These are phyloP conservation scores for Serpula lacrymans DNA, from an alignment of 768 basidiomycete species.

Conservation along the genomic window DNA sequence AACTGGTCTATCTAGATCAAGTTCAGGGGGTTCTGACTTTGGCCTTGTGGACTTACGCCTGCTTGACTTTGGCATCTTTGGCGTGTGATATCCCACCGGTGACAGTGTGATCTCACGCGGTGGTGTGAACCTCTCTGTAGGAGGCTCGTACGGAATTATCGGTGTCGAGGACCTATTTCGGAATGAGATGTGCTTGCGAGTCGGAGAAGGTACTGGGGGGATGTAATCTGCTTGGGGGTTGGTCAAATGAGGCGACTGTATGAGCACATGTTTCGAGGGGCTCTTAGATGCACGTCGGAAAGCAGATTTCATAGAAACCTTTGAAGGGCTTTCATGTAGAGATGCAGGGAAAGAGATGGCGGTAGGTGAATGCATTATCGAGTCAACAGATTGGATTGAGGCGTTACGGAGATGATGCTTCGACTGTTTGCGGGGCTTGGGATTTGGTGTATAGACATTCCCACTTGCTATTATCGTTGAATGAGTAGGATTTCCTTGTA, in stretches of 20 bases:
- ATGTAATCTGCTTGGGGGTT: slow-evolving; percentile 51
- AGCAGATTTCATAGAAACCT: slow-evolving; percentile 21
- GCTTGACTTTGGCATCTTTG: slow-evolving; percentile 33
- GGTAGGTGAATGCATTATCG: slow-evolving; percentile 15
- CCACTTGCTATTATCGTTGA: no score
- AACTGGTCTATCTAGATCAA: slow-evolving; percentile 55
- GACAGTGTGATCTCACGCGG: slow-evolving; percentile 57
- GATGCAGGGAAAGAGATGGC: slow-evolving; percentile 23
- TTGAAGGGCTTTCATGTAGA: slow-evolving; percentile 15
- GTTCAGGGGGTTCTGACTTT: slow-evolving; percentile 67
- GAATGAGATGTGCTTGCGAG: slow-evolving; percentile 18
- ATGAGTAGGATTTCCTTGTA: no score
- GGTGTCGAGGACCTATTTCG: slow-evolving; percentile 51
- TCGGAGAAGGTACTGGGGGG: slow-evolving; percentile 28
- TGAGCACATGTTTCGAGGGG: slow-evolving; percentile 22
- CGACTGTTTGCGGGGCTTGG: slow-evolving; percentile 54
- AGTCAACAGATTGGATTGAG: background rate
- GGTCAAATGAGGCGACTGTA: slow-evolving; percentile 40
- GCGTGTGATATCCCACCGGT: slow-evolving; percentile 25
- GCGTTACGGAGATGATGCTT: slow-evolving; percentile 10
- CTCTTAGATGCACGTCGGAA: slow-evolving; percentile 16
- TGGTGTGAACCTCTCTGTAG: slow-evolving; percentile 65
- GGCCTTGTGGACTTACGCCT: slow-evolving; percentile 31
- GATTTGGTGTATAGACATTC: slow-evolving; percentile 51
- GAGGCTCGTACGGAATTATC: slow-evolving; percentile 59